Conservation (phyloP, 768 basidiomycete genomes). For the Lepiota subincarnata region DNA sequence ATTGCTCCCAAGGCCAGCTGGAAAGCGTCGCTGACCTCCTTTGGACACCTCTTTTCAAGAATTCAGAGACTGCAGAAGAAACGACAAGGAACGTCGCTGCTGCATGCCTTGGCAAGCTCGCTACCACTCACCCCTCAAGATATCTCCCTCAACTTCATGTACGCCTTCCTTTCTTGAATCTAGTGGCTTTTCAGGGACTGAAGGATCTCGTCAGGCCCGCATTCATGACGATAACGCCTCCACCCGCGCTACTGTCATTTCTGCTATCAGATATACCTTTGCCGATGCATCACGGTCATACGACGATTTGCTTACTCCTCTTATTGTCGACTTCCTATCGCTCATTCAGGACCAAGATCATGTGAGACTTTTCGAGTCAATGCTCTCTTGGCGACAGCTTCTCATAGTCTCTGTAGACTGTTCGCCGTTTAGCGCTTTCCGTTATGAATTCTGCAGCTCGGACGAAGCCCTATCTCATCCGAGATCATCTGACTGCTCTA, state of each 20-base stretch:
- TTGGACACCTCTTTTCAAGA: constrained; percentile 90
- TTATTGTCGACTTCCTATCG: constrained; percentile 88
- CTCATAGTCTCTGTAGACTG: constrained; percentile 49
- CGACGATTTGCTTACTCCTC: constrained; percentile 84
- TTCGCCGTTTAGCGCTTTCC: constrained; percentile 85
- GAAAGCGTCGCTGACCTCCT: constrained; percentile 85
- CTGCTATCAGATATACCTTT: constrained; percentile 92
- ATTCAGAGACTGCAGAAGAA: constrained; percentile 87
- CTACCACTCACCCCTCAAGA: constrained; percentile 83
- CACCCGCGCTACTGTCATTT: constrained; percentile 83
- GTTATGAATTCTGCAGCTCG: constrained; percentile 93
- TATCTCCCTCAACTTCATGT: constrained; percentile 94
- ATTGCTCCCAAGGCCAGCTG: constrained; percentile 80
- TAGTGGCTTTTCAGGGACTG: neutral
- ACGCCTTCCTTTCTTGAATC: constrained; percentile 22
- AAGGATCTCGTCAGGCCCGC: constrained; percentile 42
- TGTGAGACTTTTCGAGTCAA: constrained; percentile 38
- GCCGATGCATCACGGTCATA: constrained; percentile 81
- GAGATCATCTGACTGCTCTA: constrained; percentile 73
- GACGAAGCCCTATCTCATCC: constrained; percentile 88
- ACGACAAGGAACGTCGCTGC: constrained; percentile 92
- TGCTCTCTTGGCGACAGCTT: neutral
- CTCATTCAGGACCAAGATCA: constrained; percentile 87
- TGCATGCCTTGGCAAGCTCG: constrained; percentile 93
- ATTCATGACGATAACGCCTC: constrained; percentile 65